phyloP scores from a whole-genome alignment of 2,329 filamentous ascomycete genomes.

The Byssoonygena ceratinophila region DNA sequence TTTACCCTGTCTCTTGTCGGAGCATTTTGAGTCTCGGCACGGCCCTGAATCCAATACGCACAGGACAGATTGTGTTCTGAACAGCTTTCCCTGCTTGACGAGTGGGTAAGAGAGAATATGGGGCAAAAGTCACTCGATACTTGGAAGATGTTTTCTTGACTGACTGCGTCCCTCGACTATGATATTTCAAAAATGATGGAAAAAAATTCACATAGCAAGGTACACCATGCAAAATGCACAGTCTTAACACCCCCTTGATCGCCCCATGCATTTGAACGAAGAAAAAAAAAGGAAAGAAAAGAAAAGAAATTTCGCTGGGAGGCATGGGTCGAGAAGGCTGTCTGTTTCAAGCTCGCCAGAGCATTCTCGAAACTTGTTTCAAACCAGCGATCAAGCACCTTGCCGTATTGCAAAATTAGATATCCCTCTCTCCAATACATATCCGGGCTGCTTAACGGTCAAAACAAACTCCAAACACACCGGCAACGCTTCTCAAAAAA shows the following conservation, averaged over 20 bases:
- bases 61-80: constrained; percentile 1
- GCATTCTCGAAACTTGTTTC: neutral
- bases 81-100: neutral
- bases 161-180: too few species aligned
- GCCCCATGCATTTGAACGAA: too few species aligned
- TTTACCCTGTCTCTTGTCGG: neutral
- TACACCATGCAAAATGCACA: neutral
- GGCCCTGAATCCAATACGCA: constrained; percentile 1
- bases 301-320: too few species aligned
- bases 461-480: neutral
- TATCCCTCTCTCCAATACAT: neutral
- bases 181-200: too few species aligned
- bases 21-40: neutral
- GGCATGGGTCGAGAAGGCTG: too few species aligned
- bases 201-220: neutral
- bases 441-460: neutral
- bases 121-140: neutral
- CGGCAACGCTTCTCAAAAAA: neutral
- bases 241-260: too few species aligned
- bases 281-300: neutral
- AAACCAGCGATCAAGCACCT: neutral
- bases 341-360: neutral
- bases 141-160: too few species aligned
- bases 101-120: neutral
- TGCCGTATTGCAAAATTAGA: neutral